Conservation (phyloP, 768 basidiomycete species). For the Macrolepiota dolichaula region DNA sequence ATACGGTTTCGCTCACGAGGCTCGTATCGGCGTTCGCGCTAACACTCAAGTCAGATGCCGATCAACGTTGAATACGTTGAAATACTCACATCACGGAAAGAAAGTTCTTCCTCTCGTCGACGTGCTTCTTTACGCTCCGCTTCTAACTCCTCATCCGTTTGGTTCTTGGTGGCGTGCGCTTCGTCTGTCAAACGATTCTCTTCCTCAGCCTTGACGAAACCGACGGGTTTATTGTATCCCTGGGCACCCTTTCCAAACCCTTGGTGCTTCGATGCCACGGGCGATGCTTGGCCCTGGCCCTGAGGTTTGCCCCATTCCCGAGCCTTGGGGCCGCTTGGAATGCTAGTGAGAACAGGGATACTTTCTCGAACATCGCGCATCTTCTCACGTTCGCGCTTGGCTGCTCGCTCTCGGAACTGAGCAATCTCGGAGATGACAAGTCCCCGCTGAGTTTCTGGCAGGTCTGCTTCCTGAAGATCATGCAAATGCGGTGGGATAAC, state of each 20-base stretch:
- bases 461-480: slow-evolving; percentile 93
- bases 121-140: slow-evolving; percentile 73
- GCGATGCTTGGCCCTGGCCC: slow-evolving; percentile 19
- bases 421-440: slow-evolving; percentile 96
- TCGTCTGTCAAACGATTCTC: slow-evolving; percentile 28
- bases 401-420: slow-evolving; percentile 91
- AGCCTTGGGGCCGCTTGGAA: slow-evolving; percentile 72
- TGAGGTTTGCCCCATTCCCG: slow-evolving; percentile 79
- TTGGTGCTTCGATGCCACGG: slow-evolving; percentile 37
- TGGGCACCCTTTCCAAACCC: slow-evolving; percentile 69
- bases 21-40: slow-evolving; percentile 96
- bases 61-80: background rate
- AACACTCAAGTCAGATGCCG: slow-evolving; percentile 10
- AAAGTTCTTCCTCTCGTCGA: slow-evolving; percentile 75
- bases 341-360: slow-evolving; percentile 40
- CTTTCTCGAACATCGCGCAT: slow-evolving; percentile 69
- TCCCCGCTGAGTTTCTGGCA: slow-evolving; percentile 90
- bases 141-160: slow-evolving; percentile 90
- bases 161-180: slow-evolving; percentile 33
- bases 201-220: slow-evolving; percentile 76
- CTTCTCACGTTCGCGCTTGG: slow-evolving; percentile 89
- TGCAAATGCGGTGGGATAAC: slow-evolving; percentile 94
- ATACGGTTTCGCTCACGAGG: slow-evolving; percentile 84
- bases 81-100: slow-evolving; percentile 78
- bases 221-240: slow-evolving; percentile 73